phyloP scores from a whole-genome alignment of 306 rosid species.

The Cicer bijugum region DNA sequence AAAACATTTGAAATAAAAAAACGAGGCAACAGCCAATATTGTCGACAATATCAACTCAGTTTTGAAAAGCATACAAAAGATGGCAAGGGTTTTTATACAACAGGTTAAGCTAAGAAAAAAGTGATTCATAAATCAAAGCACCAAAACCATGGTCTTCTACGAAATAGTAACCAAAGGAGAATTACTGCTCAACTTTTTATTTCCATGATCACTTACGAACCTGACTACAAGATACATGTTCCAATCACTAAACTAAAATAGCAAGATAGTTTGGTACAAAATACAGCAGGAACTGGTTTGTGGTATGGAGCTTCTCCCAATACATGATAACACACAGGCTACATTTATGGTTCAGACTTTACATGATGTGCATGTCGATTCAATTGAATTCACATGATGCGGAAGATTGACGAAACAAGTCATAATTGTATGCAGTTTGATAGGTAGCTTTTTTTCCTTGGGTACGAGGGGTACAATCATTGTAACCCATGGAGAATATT shows the following conservation, averaged over 20 bases:
- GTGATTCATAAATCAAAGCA: constrained; percentile 16
- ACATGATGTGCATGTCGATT: too few species aligned
- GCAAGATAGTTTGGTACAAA: not conserved
- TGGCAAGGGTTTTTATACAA: not conserved
- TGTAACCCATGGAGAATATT: too few species aligned
- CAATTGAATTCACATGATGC: too few species aligned
- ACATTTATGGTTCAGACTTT: too few species aligned
- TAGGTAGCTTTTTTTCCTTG: too few species aligned
- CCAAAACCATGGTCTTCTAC: constrained; percentile 10
- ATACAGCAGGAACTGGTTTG: not conserved
- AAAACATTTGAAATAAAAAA: constrained; percentile 30
- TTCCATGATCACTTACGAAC: constrained; percentile 11
- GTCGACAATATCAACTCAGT: constrained; percentile 1
- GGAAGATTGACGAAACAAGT: too few species aligned
- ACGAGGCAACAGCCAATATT: constrained; percentile 20
- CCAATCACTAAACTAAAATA: not conserved
- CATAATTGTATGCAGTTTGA: too few species aligned
- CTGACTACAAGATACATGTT: constrained; percentile 2
- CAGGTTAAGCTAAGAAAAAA: not conserved
- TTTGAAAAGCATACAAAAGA: constrained; percentile 16
- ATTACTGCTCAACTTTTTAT: constrained; percentile 6
- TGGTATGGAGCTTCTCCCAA: not conserved
- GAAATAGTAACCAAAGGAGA: constrained; percentile 13
- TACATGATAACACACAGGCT: too few species aligned
- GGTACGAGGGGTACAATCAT: too few species aligned